phyloP scores from a whole-genome alignment of 2,329 filamentous ascomycete genomes.

The Trichoderma aggressivum region DNA sequence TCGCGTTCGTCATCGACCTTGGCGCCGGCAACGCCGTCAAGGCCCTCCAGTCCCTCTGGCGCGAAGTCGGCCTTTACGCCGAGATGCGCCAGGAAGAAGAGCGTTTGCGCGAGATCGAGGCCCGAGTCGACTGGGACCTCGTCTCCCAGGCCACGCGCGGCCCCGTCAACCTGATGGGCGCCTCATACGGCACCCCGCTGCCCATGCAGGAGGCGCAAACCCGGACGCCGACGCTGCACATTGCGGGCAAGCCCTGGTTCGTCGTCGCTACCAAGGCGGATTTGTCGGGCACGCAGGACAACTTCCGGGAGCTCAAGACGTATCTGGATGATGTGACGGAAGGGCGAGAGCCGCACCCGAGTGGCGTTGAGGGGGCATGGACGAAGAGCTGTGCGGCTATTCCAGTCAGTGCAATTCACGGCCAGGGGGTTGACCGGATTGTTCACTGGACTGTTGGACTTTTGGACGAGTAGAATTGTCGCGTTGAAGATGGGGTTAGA shows the following conservation, averaged over 20 bases:
- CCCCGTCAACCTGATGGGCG: constrained; percentile 27
- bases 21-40: constrained; percentile 72
- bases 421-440: constrained; percentile 75
- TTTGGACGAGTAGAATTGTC: constrained; percentile 46
- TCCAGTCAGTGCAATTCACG: constrained; percentile 85
- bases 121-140: constrained; percentile 56
- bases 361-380: constrained; percentile 58
- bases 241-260: constrained; percentile 95
- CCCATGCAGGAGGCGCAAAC: constrained; percentile 14
- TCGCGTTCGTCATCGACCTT: constrained; percentile 92
- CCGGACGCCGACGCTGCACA: constrained; percentile 53
- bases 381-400: constrained; percentile 63
- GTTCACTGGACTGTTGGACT: constrained; percentile 69
- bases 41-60: constrained; percentile 81
- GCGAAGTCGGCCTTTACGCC: constrained; percentile 83
- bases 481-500: neutral
- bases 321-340: constrained; percentile 68
- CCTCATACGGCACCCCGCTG: constrained; percentile 21
- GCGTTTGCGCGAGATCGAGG: constrained; percentile 58
- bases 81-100: constrained; percentile 74
- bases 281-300: constrained; percentile 70
- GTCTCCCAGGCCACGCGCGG: constrained; percentile 40
- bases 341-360: constrained; percentile 68
- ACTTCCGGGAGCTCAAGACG: constrained; percentile 64
- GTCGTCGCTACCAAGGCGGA: constrained; percentile 94